Evolutionary conservation across 352 stramenopile genomes (phyloP).

Genomic region (Globisporangium abappressorium): DNA sequence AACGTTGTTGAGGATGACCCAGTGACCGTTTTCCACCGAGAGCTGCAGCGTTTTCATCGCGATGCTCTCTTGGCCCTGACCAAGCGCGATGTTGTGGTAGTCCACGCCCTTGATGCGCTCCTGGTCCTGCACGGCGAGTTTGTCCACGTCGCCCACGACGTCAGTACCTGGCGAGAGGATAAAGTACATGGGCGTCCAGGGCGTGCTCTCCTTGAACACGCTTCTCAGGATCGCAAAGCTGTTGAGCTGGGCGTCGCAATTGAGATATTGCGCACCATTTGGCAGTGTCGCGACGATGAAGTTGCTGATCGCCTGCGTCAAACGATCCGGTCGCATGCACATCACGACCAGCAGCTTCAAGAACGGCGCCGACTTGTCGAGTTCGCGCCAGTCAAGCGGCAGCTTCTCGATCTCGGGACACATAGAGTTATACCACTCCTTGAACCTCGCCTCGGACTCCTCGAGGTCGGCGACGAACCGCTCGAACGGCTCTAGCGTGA

Average conservation of each 20-base stretch:
- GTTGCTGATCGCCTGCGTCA: constrained; percentile 91
- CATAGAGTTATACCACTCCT: constrained; percentile 90
- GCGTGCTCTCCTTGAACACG: constrained; percentile 91
- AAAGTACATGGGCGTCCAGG: constrained; percentile 97
- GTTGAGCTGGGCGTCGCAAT: constrained; percentile 90
- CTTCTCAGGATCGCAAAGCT: constrained; percentile 94
- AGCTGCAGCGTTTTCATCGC: constrained; percentile 88
- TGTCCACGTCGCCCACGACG: constrained; percentile 95
- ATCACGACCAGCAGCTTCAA: constrained; percentile 94
- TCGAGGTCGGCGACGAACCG: constrained; percentile 85
- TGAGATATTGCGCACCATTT: constrained; percentile 75
- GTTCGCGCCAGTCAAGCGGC: constrained; percentile 88
- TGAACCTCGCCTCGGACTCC: constrained; percentile 88
- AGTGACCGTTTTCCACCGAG: constrained; percentile 90
- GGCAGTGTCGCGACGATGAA: constrained; percentile 90
- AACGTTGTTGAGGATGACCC: constrained; percentile 95
- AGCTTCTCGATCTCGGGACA: constrained; percentile 88
- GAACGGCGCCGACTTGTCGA: constrained; percentile 89
- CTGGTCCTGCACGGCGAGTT: constrained; percentile 89
- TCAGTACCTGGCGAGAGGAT: constrained; percentile 96
- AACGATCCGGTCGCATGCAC: constrained; percentile 91
- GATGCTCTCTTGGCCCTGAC: constrained; percentile 92
- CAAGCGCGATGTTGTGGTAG: constrained; percentile 95
- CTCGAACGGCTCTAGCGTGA: constrained; percentile 81
- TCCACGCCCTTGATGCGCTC: constrained; percentile 92